Evolutionary conservation across 2,329 filamentous ascomycete genomes (phyloP).

Genomic region (Coniochaeta sp.): DNA sequence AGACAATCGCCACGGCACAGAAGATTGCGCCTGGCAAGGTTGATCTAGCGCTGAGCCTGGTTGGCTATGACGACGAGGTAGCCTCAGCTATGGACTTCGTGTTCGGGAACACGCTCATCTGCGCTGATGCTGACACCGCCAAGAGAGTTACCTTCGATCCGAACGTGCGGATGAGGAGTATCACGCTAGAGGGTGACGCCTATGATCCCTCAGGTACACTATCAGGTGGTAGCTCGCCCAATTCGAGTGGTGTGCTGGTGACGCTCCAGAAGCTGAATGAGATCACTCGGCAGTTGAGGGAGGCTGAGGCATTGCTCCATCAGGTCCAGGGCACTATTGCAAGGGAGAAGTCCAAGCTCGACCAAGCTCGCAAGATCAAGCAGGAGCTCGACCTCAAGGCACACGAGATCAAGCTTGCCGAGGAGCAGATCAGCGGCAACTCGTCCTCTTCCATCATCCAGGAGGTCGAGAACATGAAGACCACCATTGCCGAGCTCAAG

Average conservation of each 20-base stretch:
- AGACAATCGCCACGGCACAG: conserved; percentile 86
- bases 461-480: conserved; percentile 90
- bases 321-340: conserved; percentile 70
- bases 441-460: conserved; percentile 95
- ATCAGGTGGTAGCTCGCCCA: conserved; percentile 89
- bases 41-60: conserved; percentile 80
- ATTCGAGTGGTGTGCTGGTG: conserved; percentile 87
- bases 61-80: conserved; percentile 89
- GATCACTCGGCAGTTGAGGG: conserved; percentile 66
- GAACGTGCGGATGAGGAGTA: conserved; percentile 86
- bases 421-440: conserved; percentile 91
- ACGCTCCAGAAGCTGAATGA: conserved; percentile 91
- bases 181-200: conserved; percentile 91
- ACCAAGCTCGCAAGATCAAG: conserved; percentile 75
- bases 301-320: conserved; percentile 63
- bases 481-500: conserved; percentile 73
- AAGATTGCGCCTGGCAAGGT: conserved; percentile 89
- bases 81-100: conserved; percentile 97
- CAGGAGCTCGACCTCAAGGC: conserved; percentile 89
- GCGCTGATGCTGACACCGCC: conserved; percentile 87
- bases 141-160: conserved; percentile 97
- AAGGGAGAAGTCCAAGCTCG: conserved; percentile 83
- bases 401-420: conserved; percentile 92
- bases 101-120: conserved; percentile 92
- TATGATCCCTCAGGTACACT: conserved; percentile 95